Percentiles rank a stretch among this genome's conserved stretches.
These are phyloP conservation scores for Globisporangium splendens DNA, from an alignment of 352 stramenopile species.

Conservation along the genomic window DNA sequence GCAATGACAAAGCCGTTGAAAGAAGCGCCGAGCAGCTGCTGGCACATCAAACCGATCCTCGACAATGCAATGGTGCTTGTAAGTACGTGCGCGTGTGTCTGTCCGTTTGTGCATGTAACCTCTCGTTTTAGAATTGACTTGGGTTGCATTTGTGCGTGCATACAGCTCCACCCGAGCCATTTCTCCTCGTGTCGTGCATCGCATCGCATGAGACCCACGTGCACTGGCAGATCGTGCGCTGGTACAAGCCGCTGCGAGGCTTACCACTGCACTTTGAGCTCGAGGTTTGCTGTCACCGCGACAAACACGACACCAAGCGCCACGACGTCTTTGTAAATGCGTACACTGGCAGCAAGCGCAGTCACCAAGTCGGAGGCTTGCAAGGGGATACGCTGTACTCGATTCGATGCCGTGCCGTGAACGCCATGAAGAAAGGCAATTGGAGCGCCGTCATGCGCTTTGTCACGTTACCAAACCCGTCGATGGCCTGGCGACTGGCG, in stretches of 20 bases:
- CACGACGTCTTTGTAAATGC: constrained; percentile 36
- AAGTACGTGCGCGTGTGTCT: constrained; percentile 41
- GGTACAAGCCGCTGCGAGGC: constrained; percentile 34
- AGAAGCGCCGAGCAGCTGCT: constrained; percentile 28
- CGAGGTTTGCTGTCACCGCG: constrained; percentile 37
- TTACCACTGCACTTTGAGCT: constrained; percentile 50
- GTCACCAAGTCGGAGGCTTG: constrained; percentile 31
- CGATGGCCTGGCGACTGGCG: constrained; percentile 50
- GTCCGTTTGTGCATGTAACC: not conserved
- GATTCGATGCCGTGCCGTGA: constrained; percentile 44
- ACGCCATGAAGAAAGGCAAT: constrained; percentile 42
- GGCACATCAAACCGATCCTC: constrained; percentile 58
- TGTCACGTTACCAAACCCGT: constrained; percentile 43
- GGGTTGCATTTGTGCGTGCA: not conserved
- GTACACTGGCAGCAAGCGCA: constrained; percentile 32
- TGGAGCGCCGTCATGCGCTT: constrained; percentile 53
- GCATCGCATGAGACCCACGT: constrained; percentile 36
- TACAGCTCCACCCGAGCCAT: constrained; percentile 48
- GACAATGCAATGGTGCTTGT: constrained; percentile 35
- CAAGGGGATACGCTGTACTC: constrained; percentile 38
- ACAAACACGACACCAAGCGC: constrained; percentile 2
- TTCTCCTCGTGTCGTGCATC: constrained; percentile 50
- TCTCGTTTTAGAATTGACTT: not conserved
- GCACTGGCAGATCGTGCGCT: constrained; percentile 55
- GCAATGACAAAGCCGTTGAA: constrained; percentile 28